These are phyloP conservation scores for Scedosporium boydii DNA, from an alignment of 2,329 filamentous ascomycete genomes.

Conservation along the genomic window DNA sequence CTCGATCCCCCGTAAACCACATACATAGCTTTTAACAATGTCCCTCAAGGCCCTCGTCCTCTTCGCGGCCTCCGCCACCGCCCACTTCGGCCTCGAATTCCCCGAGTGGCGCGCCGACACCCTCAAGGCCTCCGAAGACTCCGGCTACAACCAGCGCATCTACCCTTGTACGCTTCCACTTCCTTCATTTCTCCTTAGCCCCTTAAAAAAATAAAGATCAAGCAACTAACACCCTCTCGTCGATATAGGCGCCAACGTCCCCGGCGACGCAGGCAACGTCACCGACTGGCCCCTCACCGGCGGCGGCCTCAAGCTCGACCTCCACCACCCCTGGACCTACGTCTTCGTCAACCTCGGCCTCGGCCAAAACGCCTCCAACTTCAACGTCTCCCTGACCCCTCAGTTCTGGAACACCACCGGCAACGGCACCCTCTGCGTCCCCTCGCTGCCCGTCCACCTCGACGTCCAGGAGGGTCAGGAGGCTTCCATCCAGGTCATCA, in stretches of 20 bases:
- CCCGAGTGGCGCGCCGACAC: slow-evolving; percentile 40
- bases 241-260: slow-evolving; percentile 36
- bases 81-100: slow-evolving; percentile 39
- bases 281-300: slow-evolving; percentile 45
- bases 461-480: slow-evolving; percentile 49
- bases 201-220: neutral
- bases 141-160: slow-evolving; percentile 35
- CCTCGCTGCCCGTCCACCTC: slow-evolving; percentile 42
- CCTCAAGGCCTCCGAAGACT: slow-evolving; percentile 23
- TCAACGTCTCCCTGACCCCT: slow-evolving; percentile 59
- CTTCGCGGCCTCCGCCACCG: slow-evolving; percentile 27
- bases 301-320: slow-evolving; percentile 35
- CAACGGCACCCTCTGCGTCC: slow-evolving; percentile 57
- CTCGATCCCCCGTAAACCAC: neutral
- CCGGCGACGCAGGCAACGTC: slow-evolving; percentile 31
- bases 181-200: neutral
- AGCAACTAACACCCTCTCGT: neutral
- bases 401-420: slow-evolving; percentile 48
- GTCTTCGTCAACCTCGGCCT: slow-evolving; percentile 44
- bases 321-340: slow-evolving; percentile 44
- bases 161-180: slow-evolving; percentile 38
- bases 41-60: slow-evolving; percentile 22
- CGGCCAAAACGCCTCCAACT: slow-evolving; percentile 45
- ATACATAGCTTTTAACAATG: slow-evolving; percentile 17
- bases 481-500: slow-evolving; percentile 62